phyloP scores from a whole-genome alignment of 2,329 filamentous ascomycete species.

The Calonectria pauciramosa region DNA sequence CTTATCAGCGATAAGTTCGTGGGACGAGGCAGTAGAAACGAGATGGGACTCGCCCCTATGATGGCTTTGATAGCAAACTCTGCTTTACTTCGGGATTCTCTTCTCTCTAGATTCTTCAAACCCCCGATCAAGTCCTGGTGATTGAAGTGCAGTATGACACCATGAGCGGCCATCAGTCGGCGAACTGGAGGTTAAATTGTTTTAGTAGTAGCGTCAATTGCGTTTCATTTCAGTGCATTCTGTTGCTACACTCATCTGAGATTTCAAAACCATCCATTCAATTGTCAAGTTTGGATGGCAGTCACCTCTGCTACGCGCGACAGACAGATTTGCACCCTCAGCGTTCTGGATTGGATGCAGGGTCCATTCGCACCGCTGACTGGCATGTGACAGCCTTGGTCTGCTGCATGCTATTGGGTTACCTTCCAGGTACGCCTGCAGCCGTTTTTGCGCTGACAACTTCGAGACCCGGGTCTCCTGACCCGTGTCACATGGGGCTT shows the following conservation, averaged over 20 bases:
- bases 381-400: not conserved
- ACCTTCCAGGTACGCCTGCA: not conserved
- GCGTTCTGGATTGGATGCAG: constrained; percentile 8
- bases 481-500: constrained; percentile 6
- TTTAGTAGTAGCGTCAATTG: not conserved
- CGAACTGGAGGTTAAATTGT: not conserved
- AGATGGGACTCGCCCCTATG: not conserved
- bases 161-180: not conserved
- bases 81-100: not conserved
- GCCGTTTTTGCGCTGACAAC: not conserved
- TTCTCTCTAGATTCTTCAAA: not conserved
- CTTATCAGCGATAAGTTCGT: not conserved
- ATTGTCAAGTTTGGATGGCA: not conserved
- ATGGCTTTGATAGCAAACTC: not conserved
- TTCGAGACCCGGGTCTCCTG: not conserved
- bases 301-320: not conserved
- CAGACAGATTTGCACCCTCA: not conserved
- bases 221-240: not conserved
- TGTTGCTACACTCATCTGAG: not conserved
- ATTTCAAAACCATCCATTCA: not conserved
- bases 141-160: not conserved
- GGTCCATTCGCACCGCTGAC: not conserved
- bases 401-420: not conserved
- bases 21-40: not conserved
- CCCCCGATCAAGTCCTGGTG: not conserved